Base-by-base conservation (phyloP, 1,284 basidiomycete genomes). In the Trametes pubescens region DNA sequence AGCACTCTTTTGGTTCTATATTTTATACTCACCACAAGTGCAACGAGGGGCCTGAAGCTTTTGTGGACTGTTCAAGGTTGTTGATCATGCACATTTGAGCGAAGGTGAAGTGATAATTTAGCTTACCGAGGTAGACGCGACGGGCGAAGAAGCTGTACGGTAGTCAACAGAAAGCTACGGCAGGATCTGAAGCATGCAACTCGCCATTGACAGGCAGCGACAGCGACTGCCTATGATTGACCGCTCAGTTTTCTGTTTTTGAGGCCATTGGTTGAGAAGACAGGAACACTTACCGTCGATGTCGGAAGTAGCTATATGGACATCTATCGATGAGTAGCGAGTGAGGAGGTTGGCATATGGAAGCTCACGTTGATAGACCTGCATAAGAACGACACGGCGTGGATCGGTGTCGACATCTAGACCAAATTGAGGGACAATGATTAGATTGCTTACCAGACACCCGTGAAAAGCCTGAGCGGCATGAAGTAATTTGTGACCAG, bases 361-460 rank as follows among this genome's bases (percentile, higher is more conserved):
- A 32, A 21, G 43, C 58, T 51, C 32, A 59, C 58, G 40, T 53
- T 35, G 32, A 53, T 51, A 24, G 58, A 59, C 49, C 49, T 51
- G n/a, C 7, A 22, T 4, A 35, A 11, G 16, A 13, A 21, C 1
- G n/a, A 21, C 32, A 1, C 18, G 10, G 10, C n/a, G 29, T 34
- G 7, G 7, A 9, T 4, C 4, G 18, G 9, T n/a, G 4, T 32
- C 18, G 16, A 35, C 40, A 7, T n/a, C 18, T 16, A 43, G 18
- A 7, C 14, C 16, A 4, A 18, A 4, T 16, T 9, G 16, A 43
- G 14, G 6, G 13, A 35, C 6, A 29, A 16, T 7, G 47, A 2
- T 14, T 4, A 16, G 21, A 18, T n/a, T n/a, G 18, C 58, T 10
- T 60, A 62, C 55, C 61, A 53, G 9, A 38, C 24, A 13, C n/a